Percentiles rank a stretch among this genome's conserved stretches.
These are phyloP conservation scores for Epichloe gansuensis DNA, from an alignment of 2,329 filamentous ascomycete species.

Conservation along the genomic window DNA sequence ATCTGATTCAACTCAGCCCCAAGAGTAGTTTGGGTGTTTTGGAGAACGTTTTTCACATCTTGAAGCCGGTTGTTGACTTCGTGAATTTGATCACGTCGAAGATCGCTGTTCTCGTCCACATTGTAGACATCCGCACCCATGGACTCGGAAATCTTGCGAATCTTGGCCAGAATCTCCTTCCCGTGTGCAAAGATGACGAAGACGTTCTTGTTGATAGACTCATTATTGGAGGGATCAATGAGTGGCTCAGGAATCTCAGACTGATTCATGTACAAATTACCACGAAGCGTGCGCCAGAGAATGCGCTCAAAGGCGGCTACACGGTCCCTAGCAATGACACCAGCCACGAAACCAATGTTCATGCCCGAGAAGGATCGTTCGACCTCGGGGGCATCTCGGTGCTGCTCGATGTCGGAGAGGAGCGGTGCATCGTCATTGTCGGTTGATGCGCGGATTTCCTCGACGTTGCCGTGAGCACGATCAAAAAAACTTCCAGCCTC, in stretches of 20 bases:
- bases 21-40: slow-evolving; percentile 88
- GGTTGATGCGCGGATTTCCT: slow-evolving; percentile 85
- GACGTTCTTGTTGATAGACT: slow-evolving; percentile 89
- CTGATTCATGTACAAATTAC: slow-evolving; percentile 99
- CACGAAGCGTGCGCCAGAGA: slow-evolving; percentile 89
- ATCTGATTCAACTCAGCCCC: slow-evolving; percentile 91
- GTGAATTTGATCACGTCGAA: slow-evolving; percentile 89
- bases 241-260: slow-evolving; percentile 92
- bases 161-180: slow-evolving; percentile 97
- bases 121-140: slow-evolving; percentile 92
- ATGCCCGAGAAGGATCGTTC: slow-evolving; percentile 89
- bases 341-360: slow-evolving; percentile 97
- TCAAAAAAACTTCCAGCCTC: slow-evolving; percentile 98
- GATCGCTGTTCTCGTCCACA: slow-evolving; percentile 93
- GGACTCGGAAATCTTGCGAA: slow-evolving; percentile 96
- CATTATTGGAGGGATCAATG: slow-evolving; percentile 83
- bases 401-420: slow-evolving; percentile 83
- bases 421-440: slow-evolving; percentile 88
- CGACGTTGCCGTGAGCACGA: slow-evolving; percentile 85
- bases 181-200: slow-evolving; percentile 99
- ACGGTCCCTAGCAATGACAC: slow-evolving; percentile 85
- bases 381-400: slow-evolving; percentile 50
- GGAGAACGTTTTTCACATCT: slow-evolving; percentile 82
- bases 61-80: slow-evolving; percentile 90
- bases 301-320: slow-evolving; percentile 96